Base-by-base conservation (phyloP, 2,329 filamentous ascomycete genomes). In the Stachybotrys echinatus region DNA sequence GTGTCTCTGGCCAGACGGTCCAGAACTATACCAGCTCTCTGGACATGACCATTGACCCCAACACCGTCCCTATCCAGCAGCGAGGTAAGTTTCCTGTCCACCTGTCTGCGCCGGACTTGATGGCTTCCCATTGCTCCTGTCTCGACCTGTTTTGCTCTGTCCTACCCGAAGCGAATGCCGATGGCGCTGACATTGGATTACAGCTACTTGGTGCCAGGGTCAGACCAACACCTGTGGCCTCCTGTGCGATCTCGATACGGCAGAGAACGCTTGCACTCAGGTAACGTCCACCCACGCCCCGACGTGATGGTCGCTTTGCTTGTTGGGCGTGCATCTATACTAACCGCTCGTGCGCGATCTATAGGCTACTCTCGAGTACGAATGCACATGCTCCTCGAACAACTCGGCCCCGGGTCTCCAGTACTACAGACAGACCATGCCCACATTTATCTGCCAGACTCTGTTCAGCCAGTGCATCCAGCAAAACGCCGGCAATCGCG, bases 351-450 rank as follows among this genome's bases (percentile, higher is more conserved):
- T 3, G 5, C 27, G 14, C 14, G 27, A 34, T 10, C 10, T 5
- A 42, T 54, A 79, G 73, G 48, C 49, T 39, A 69, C 68, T 42
- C 70, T 82, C 42, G 55, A 65, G 48, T 82, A 72, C 65, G 55
- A 61, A 17, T 83, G 79, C 65, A 69, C 64, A 17, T 82, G 79
- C 69, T 48, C 60, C 31, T 58, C 64, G 54, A 79, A 81, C 64
- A 66, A 62, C 58, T 72, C 70, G 44, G 67, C 69, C 6, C 77
- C 79, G 14, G 75, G 74, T 51, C 72, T 83, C 43, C 67, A 79
- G 63, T 72, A 75, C 63, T 83, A 79, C 67, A 57, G 54, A 45
- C 72, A 80, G 68, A 79, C 77, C 3, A 66, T 83, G 55, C 72
- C 74, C 45, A 72, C 67, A 50, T 80, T 76, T 59, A 73, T 80